A percentile compares a stretch with the other conserved stretches of the same genome.
Evolutionary conservation across 2,329 filamentous ascomycete genomes (phyloP).

Genomic region (Sporothrix phasma): DNA sequence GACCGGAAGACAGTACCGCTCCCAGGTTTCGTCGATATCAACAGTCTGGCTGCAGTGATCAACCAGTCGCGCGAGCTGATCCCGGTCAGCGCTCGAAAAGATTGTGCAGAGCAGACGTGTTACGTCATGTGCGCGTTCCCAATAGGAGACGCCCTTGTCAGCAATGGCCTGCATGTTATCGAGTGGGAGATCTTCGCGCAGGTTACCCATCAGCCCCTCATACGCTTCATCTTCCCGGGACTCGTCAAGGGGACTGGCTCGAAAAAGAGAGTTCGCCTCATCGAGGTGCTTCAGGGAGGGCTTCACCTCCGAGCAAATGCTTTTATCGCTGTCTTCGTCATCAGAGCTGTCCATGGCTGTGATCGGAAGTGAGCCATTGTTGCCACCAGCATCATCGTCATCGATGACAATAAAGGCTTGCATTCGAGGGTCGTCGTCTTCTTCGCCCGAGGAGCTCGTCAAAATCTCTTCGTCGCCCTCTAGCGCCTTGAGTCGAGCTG

Average conservation of each 20-base stretch:
- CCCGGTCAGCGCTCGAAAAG: conserved; percentile 6
- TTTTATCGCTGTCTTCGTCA: background rate
- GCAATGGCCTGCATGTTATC: conserved; percentile 14
- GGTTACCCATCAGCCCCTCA: background rate
- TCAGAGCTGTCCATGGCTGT: background rate
- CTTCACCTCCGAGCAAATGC: background rate
- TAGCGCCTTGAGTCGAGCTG: background rate
- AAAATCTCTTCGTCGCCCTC: conserved; percentile 40
- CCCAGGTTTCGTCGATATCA: conserved; percentile 11
- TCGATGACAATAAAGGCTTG: conserved; percentile 42
- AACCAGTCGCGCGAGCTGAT: conserved; percentile 11
- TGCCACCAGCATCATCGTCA: background rate
- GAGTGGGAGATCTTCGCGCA: background rate
- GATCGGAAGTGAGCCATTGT: background rate
- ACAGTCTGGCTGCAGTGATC: background rate
- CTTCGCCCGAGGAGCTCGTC: conserved; percentile 35
- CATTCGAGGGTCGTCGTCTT: conserved; percentile 37
- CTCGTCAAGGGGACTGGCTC: too few relatives aligned
- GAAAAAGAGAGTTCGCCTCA: too few relatives aligned
- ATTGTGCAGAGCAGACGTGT: conserved; percentile 17
- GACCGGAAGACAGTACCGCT: conserved; percentile 9
- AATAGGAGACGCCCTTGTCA: conserved; percentile 13
- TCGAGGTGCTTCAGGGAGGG: background rate
- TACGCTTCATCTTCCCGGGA: background rate
- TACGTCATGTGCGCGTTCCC: conserved; percentile 11